These are phyloP conservation scores for Magnolia officinalis DNA, from an alignment of 164 flowering plant genomes.

Conservation along the genomic window DNA sequence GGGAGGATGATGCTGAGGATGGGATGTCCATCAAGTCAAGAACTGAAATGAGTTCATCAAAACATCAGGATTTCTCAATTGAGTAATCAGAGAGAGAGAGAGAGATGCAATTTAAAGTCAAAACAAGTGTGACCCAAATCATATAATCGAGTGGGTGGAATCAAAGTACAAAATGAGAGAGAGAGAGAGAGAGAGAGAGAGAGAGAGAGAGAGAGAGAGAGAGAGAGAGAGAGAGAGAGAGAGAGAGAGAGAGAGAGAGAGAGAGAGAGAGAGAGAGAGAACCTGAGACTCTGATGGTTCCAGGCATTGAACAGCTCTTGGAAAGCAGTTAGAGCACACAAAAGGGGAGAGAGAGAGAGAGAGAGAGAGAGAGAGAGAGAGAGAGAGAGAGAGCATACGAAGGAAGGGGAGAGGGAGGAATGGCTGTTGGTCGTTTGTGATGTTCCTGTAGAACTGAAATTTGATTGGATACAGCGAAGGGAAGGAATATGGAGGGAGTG, in stretches of 20 bases:
- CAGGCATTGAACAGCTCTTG: constrained; percentile 55
- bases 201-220: not conserved
- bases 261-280: not conserved
- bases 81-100: not conserved
- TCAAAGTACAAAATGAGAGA: not conserved
- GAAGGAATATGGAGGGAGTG: not conserved
- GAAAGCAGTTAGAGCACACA: not conserved
- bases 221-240: not conserved
- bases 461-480: not conserved
- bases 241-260: not conserved
- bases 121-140: not conserved
- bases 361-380: not conserved
- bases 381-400: not conserved
- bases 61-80: not conserved
- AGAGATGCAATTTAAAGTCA: not conserved
- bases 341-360: not conserved
- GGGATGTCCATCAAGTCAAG: constrained; percentile 53
- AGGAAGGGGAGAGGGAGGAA: not conserved
- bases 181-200: not conserved
- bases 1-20: constrained; percentile 27
- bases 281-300: constrained; percentile 88
- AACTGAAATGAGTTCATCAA: constrained; percentile 36
- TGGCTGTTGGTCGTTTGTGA: not conserved
- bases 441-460: not conserved
- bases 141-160: not conserved